Base-by-base conservation (phyloP, 2,329 filamentous ascomycete genomes). In the Pseudogymnoascus sp. region DNA sequence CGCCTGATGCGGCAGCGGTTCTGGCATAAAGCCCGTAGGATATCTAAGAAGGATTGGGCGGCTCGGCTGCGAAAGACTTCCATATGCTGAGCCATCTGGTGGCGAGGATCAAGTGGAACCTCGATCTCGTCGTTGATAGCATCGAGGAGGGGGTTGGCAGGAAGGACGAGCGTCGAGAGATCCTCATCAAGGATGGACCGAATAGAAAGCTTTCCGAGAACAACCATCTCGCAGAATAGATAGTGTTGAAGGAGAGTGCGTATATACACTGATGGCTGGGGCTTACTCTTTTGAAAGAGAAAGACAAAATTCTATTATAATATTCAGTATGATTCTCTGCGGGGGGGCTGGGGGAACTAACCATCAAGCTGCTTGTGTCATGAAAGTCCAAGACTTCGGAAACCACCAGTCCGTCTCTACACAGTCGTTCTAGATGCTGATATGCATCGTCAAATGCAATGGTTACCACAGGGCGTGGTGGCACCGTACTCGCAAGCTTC, bases 401-500 rank as follows among this genome's bases (percentile, higher is more conserved):
- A 19, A 88, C 81, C 68, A 93, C 87, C 26, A 84, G 78, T 1
- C 87, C 88, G 73, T 96, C 91, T 63, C 83, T 78, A 65, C 89
- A 89, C 28, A 97, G 77, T 50, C 86, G 84, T 63, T 82, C 82
- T 66, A 97, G 81, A 68, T 90, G 87, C 19, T 77, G 77, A 66
- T 89, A 83, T 0, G 92, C 89, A 69, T 91, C 87, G 12, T 87
- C 83, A 68, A 90, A 89, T 26, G 83, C 84, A 2, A 93, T 79
- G 61, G 91, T 82, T 10, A 97, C 90, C 69, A 97, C 93, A 0
- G 93, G 93, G 7, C 93, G 84, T 6, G 95, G 95, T 3, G 95
- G 95, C 70, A 97, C 93, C 0, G 92, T 97, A 68, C 92, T 97
- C 0, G 95, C 93, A 33, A 99, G 81, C 66, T 89, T 89, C n/a